Base-by-base conservation (phyloP, 2,329 filamentous ascomycete species). In the Leptographium wingfieldii region DNA sequence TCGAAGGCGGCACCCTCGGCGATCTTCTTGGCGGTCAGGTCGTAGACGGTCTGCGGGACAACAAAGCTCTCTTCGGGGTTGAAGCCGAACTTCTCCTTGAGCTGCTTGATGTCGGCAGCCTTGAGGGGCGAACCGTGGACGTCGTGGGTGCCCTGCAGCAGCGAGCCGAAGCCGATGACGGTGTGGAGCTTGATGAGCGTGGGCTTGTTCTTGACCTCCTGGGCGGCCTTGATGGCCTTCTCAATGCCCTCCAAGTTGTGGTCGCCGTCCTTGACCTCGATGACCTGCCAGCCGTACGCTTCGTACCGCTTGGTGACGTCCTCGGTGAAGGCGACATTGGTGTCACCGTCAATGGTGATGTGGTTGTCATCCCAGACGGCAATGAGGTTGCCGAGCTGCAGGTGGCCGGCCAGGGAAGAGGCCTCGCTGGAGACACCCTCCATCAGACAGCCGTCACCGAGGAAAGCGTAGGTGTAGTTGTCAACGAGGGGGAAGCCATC, bases 281-380 rank as follows among this genome's bases (percentile, higher is more conserved):
- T 78, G 63, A 86, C 85, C 77, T 99, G 91, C 94, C 94, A 99
- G 79, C 92, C 94, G 76, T 96, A 99, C 63, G 94, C 74, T 80
- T 97, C 90, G 75, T 97, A 97, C 71, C 92, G 86, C 84, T 95
- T 94, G 69, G 81, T 74, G 63, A 97, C 92, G 69, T 99, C 92
- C 80, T 99, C 94, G 63, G 94, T 99, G 81, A 99, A 97, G 67
- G 94, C 87, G 71, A 84, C 86, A 79, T 94, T 94, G 78, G 88
- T 97, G 81, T 96, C 88, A 76, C 94, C 94, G 72, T 99, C 94
- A 72, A 85, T 86, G 69, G 82, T 95, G 72, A 99, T 97, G 76
- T 96, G 88, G 84, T 99, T 99, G 82, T 99, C 94, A 73, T 99
- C 94, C 76, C 92, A 99, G 77, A 99, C 83, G 76, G 84, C 85